Percentiles rank a stretch among this genome's conserved stretches.
Conservation (phyloP, 1,284 basidiomycete species). For the Cutaneotrichosporon sp. region DNA sequence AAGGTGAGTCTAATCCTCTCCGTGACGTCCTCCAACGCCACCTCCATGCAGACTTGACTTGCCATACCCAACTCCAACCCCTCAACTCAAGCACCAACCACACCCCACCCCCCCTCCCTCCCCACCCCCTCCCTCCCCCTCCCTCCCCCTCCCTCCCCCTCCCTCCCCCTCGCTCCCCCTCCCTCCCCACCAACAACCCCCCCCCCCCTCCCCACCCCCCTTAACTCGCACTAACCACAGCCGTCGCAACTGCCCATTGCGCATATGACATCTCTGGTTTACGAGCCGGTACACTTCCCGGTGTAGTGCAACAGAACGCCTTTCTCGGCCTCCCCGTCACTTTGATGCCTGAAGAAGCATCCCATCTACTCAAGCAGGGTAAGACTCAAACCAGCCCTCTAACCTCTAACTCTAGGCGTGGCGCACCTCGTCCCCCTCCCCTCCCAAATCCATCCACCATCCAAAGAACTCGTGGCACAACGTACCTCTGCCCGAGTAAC, state of each 20-base stretch:
- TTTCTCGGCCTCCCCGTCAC: constrained; percentile 89
- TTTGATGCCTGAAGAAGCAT: constrained; percentile 88
- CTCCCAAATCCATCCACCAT: constrained; percentile 61
- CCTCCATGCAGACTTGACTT: too few relatives aligned
- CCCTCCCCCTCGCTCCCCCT: neutral
- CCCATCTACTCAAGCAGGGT: constrained; percentile 79
- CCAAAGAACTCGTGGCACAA: constrained; percentile 56
- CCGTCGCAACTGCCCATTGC: constrained; percentile 72
- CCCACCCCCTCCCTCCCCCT: too few relatives aligned
- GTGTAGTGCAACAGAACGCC: constrained; percentile 92
- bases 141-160: neutral
- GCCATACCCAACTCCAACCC: too few relatives aligned
- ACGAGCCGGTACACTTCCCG: constrained; percentile 85
- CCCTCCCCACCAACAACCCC: neutral
- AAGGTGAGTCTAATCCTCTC: constrained; percentile 34
- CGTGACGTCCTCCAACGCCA: too few relatives aligned
- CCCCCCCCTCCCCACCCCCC: neutral
- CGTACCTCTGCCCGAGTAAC: constrained; percentile 37
- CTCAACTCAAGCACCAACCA: too few relatives aligned
- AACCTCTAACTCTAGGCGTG: constrained; percentile 61
- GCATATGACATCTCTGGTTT: constrained; percentile 80
- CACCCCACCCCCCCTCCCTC: too few relatives aligned
- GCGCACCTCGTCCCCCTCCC: constrained; percentile 77
- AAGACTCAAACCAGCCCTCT: too few relatives aligned
- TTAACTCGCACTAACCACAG: too few relatives aligned